Evolutionary conservation across 1,139 yeast species (phyloP), one percentile per base, ranked within the genome.

Genomic region (Pichia sp.): DNA sequence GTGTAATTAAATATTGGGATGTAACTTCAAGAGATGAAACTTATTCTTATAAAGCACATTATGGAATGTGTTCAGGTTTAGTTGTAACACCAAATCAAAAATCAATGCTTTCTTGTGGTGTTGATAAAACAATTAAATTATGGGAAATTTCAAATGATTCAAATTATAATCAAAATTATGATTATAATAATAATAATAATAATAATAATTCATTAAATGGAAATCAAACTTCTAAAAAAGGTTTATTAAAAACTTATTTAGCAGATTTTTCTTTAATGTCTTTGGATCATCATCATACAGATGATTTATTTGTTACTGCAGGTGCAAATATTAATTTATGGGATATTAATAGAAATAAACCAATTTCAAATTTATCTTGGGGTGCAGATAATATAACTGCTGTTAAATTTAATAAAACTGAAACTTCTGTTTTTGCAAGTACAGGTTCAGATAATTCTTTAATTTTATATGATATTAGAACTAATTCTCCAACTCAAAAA

Each of bases 1-100:
- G 99, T 59, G 79, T 86, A 7, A 78, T 94, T 55, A 94, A 94
- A 66, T 84, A 87, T 62, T 94, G 98, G 98, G 88, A 90, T 66
- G 66, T 88, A 64, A 72, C 83, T 0, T 75, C 86, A 29, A 75
- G 94, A 55, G 80, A 79, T 27, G 96, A 92, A 63, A 67, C 79
- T 4, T 79, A 81, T 49, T 78, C 89, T 44, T 87, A 86, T 62
- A 81, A 83, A 62, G 98, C 96, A 0, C 99, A 94, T 68, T 81
- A 83, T 57, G 96, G 96, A 7, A 80, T 87, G 75, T 90, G 90
- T 39, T 78, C 89, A 40, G 98, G 97, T 3, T 73, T 94, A 37
- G 77, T 86, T 34, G 90, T 90, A 44, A 85, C 95, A 2, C 86
- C 89, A 27, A 71, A 74, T 44, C 79, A 81, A 35, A 69, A 75